Conservation (phyloP, 768 basidiomycete genomes). For the Nidularia sp. region DNA sequence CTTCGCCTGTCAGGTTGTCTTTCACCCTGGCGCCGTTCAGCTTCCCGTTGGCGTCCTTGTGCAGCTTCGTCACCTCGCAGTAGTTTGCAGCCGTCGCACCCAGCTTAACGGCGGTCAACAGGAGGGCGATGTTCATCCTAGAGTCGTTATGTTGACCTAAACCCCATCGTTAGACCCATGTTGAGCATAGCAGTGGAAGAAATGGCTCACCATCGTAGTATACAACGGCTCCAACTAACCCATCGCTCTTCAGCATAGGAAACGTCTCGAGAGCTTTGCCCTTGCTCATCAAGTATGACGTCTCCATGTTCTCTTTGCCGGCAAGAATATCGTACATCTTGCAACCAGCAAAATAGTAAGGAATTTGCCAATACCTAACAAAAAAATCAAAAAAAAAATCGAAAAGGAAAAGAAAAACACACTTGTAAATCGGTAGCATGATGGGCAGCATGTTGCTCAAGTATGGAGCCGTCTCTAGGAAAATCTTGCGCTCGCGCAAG, state of each 20-base stretch:
- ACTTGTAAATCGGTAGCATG: conserved; percentile 95
- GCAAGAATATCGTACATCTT: conserved; percentile 96
- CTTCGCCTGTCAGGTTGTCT: conserved; percentile 80
- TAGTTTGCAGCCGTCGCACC: conserved; percentile 90
- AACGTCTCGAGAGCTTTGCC: conserved; percentile 92
- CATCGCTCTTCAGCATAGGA: conserved; percentile 92
- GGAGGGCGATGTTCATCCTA: conserved; percentile 94
- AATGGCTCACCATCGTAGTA: conserved; percentile 85
- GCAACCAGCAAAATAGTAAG: conserved; percentile 93
- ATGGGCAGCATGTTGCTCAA: conserved; percentile 91
- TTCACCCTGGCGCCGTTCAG: conserved; percentile 72
- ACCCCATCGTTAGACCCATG: conserved; percentile 1
- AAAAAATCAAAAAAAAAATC: conserved; percentile 4
- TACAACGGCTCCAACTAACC: conserved; percentile 90
- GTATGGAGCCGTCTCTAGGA: conserved; percentile 95
- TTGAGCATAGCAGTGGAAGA: not conserved
- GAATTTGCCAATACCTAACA: conserved; percentile 88
- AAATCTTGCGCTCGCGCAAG: conserved; percentile 86
- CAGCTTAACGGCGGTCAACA: conserved; percentile 91
- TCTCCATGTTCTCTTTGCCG: conserved; percentile 95
- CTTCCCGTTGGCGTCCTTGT: conserved; percentile 63
- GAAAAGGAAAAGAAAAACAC: conserved; percentile 22
- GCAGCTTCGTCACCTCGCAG: conserved; percentile 74
- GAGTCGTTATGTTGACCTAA: conserved; percentile 97
- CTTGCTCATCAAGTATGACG: conserved; percentile 91